Base-by-base conservation (phyloP, 345 rosid species). In the Eucalyptus regnans region DNA sequence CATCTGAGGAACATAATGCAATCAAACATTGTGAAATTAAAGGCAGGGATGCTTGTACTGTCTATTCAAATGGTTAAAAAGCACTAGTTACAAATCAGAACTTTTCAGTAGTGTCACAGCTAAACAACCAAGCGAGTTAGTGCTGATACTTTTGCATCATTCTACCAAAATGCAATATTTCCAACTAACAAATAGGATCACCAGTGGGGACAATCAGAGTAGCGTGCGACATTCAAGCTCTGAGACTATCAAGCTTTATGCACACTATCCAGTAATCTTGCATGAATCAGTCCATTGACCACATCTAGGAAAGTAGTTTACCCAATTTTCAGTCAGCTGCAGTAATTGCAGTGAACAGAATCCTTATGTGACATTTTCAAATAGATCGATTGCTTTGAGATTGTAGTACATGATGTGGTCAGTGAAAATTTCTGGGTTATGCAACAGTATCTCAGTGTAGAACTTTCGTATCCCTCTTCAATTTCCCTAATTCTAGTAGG, bases 221-320 rank as follows among this genome's bases (percentile, higher is more conserved):
- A 0, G 81, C 44, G 0, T 33, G 81, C 8, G 0, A 71, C 25
- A 71, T 33, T 71, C 5, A 37, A 71, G 37, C 76, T 64, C 76
- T 29, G 41, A n/a, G 76, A 64, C 37, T 64, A n/a, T 64, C 76
- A n/a, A n/a, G 46, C 25, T 71, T 68, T 33, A 71, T 71, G 44
- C 25, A 33, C 81, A 33, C 81, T 71, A 71, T 71, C 4, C 23
- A 37, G 81, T 33, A 44, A 22, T 33, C 44, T 71, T 71, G 81
- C 81, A 33, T 71, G 46, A 33, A 37, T 18, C 0, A 4, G 44
- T 71, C 25, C 81, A 37, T 71, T 71, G 81, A 33, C 25, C 81
- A 33, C 4, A 2, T 71, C 46, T 18, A 17, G 46, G 44, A 37
- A 71, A 33, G 25, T 33, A 16, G 0, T 71, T 71, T 37, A 18